Conservation (phyloP, 352 stramenopile genomes). For the Lagenidium sp. region DNA sequence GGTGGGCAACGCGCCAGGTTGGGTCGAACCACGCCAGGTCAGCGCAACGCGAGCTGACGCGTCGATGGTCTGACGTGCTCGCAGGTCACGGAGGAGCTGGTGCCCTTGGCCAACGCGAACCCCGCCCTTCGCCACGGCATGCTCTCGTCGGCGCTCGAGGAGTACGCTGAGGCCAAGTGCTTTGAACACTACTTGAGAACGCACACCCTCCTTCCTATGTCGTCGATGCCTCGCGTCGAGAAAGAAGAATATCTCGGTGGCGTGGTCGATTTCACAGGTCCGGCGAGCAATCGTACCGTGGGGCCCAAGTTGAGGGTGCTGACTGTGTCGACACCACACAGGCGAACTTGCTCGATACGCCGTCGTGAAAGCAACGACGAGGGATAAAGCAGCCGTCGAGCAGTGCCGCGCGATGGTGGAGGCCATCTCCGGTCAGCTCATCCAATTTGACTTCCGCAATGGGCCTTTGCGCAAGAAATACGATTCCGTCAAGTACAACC, state of each 20-base stretch:
- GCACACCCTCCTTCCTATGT: constrained; percentile 42
- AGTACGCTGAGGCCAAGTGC: constrained; percentile 92
- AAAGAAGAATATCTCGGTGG: constrained; percentile 93
- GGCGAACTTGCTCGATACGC: constrained; percentile 87
- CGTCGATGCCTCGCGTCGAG: constrained; percentile 38
- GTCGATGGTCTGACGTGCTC: neutral
- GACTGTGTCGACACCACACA: too few relatives aligned
- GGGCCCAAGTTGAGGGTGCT: too few relatives aligned
- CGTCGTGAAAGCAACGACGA: constrained; percentile 79
- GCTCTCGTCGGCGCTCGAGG: constrained; percentile 86
- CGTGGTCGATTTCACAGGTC: constrained; percentile 91
- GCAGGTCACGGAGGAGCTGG: constrained; percentile 64
- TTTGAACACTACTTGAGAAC: constrained; percentile 82
- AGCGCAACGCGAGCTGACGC: neutral
- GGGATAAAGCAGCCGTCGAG: constrained; percentile 77
- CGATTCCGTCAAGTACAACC: constrained; percentile 93
- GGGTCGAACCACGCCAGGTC: too few relatives aligned
- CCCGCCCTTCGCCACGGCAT: constrained; percentile 71
- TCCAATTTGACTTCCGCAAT: constrained; percentile 95
- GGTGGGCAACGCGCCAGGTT: too few relatives aligned
- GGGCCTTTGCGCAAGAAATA: constrained; percentile 89
- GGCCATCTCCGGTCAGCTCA: constrained; percentile 81
- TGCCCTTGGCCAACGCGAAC: constrained; percentile 76
- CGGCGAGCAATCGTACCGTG: too few relatives aligned
- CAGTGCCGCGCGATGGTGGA: constrained; percentile 79